Base-by-base conservation (phyloP, 495 filamentous ascomycete genomes). In the Neurospora sp. region DNA sequence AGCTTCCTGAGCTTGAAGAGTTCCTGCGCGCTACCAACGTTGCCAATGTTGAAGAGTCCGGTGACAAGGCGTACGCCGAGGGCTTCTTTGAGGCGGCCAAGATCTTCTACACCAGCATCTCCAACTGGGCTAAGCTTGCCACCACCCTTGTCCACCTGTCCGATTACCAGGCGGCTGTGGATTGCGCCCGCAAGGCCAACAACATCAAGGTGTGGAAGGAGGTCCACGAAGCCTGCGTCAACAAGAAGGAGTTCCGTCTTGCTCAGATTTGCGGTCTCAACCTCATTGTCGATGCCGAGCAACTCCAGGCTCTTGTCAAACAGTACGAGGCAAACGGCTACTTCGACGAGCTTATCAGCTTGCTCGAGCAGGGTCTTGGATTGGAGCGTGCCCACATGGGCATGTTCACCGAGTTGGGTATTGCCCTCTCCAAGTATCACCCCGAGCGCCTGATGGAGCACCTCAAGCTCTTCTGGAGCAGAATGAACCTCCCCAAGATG, bases 121-220 rank as follows among this genome's bases (percentile, higher is more conserved):
- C 95, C 41, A 99, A 99, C 87, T 99, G 96, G 96, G 96, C 96
- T 72, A 98, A 98, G 86, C 89, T 99, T 74, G 96, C 96, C 4
- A 98, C 96, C 14, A 98, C 96, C 37, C 85, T 98, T 73, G 96
- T 99, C 27, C 95, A 98, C 81, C 88, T 99, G 9, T 92, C 91
- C 78, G 96, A 99, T 71, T 98, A 99, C 84, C 96, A 99, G 81
- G 94, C 94, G 71, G 96, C 96, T 38, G 96, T 99, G 41, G 96
- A 99, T 83, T 98, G 94, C 78, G 96, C 96, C 35, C 93, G 96
- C 79, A 98, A 98, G 84, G 96, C 96, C 80, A 99, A 98, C 87
- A 99, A 94, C 85, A 94, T 96, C 84, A 97, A 97, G 87, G 96
- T 99, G 71, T 99, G 96, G 96, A 97, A 94, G 85, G 93, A 99